Evolutionary conservation across 495 filamentous ascomycete species (phyloP).

Genomic region (Xylaria castorea): DNA sequence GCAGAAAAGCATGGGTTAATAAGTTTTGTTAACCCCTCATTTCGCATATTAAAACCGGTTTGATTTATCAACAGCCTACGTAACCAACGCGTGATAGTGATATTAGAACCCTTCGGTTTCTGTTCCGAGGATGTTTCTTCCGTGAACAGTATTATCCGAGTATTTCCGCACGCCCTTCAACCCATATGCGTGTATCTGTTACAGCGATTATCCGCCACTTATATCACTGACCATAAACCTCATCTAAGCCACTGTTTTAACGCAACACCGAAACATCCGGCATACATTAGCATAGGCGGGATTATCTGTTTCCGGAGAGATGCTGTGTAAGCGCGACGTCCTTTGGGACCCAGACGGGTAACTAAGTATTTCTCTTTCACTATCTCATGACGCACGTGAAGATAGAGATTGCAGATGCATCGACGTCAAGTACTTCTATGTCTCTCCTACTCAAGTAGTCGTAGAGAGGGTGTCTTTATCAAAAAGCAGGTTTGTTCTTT

Average conservation of each 20-base stretch:
- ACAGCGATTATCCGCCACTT: neutral
- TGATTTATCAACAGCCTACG: neutral
- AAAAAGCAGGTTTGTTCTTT: neutral
- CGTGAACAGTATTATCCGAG: neutral
- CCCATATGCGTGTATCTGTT: neutral
- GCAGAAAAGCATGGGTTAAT: neutral
- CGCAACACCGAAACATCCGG: neutral
- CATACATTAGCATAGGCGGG: neutral
- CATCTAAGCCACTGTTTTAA: neutral
- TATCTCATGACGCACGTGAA: neutral
- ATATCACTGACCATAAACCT: neutral
- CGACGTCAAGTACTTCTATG: neutral
- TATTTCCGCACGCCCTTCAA: neutral
- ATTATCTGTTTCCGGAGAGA: neutral
- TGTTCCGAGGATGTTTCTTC: neutral
- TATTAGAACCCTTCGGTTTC: neutral
- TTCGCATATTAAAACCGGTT: neutral
- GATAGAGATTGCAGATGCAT: neutral
- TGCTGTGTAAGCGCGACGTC: neutral
- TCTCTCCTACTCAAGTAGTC: neutral
- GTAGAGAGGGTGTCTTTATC: slow-evolving; percentile 15
- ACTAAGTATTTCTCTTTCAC: neutral
- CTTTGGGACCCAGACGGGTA: neutral
- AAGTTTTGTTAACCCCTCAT: neutral
- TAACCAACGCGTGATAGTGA: neutral